A percentile compares a stretch with the other conserved stretches of the same genome.
phyloP scores from a whole-genome alignment of 1,284 basidiomycete species.

The Fomitopsis palustris region DNA sequence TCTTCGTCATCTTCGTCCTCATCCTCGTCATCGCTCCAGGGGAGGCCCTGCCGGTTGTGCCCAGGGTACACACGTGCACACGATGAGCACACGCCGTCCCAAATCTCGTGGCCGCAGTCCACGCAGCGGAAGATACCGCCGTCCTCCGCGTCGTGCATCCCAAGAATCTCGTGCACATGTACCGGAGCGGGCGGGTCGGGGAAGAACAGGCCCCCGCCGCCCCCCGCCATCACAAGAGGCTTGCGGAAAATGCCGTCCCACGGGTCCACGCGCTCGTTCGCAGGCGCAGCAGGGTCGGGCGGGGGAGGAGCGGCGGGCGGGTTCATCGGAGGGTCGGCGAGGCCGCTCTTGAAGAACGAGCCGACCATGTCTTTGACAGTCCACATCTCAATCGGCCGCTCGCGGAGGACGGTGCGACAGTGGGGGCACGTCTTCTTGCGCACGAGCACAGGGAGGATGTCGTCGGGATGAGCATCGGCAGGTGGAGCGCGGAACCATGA shows the following conservation, averaged over 20 bases:
- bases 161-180: constrained; percentile 39
- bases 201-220: constrained; percentile 17
- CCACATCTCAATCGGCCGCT: constrained; percentile 71
- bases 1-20: constrained; percentile 1
- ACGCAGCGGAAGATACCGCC: constrained; percentile 69
- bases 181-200: constrained; percentile 9
- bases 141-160: constrained; percentile 67
- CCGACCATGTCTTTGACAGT: constrained; percentile 63
- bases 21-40: constrained; percentile 14
- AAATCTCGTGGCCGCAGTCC: constrained; percentile 74
- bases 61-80: constrained; percentile 59
- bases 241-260: constrained; percentile 60
- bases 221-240: constrained; percentile 3
- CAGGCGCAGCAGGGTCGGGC: constrained; percentile 6
- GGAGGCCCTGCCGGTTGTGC: constrained; percentile 27
- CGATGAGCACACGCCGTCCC: constrained; percentile 54
- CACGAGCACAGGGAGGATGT: constrained; percentile 22
- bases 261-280: constrained; percentile 34
- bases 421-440: constrained; percentile 71
- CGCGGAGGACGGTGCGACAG: constrained; percentile 58
- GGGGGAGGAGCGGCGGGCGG: constrained; percentile 3
- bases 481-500: constrained; percentile 62
- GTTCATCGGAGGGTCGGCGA: constrained; percentile 35
- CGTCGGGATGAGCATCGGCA: constrained; percentile 11
- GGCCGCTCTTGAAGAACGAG: constrained; percentile 46